These are phyloP conservation scores for Silybum marianum DNA, from an alignment of 129 eudicot genomes.

Conservation along the genomic window DNA sequence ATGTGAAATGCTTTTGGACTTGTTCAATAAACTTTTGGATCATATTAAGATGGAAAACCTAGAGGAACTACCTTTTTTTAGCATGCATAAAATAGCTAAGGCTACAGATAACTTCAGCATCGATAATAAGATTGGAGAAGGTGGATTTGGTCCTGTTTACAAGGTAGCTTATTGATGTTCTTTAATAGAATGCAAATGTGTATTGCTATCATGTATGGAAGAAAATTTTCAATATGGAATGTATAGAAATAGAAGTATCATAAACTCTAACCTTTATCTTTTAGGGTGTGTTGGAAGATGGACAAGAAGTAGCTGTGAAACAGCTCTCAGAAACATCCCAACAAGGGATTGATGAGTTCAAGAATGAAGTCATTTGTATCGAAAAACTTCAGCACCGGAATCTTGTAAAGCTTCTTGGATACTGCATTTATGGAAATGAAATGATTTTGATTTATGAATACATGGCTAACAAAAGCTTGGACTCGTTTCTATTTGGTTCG, in stretches of 20 bases:
- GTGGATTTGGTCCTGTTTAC: conserved; percentile 21
- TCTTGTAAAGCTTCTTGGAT: conserved; percentile 31
- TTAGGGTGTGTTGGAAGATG: conserved; percentile 20
- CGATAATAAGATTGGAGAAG: conserved; percentile 21
- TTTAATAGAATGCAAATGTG: no score
- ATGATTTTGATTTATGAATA: conserved; percentile 21
- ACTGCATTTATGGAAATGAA: conserved; percentile 19
- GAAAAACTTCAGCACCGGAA: conserved; percentile 26
- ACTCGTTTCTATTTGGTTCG: conserved; percentile 14
- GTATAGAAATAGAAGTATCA: not conserved
- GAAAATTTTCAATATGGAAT: not conserved
- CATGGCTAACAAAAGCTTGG: conserved; percentile 32
- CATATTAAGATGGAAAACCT: not conserved
- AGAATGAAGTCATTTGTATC: conserved; percentile 17
- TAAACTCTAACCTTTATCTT: not conserved
- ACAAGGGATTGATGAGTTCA: conserved; percentile 25
- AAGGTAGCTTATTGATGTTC: conserved; percentile 5
- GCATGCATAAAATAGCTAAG: conserved; percentile 7
- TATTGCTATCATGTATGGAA: not conserved
- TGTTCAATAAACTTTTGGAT: no score
- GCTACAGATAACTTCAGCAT: conserved; percentile 25
- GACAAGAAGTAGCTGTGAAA: conserved; percentile 21
- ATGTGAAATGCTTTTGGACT: no score
- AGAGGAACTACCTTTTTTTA: conserved; percentile 16
- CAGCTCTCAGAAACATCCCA: conserved; percentile 5